Evolutionary conservation across 129 eudicot species (phyloP), one percentile per base, ranked within the genome.

Genomic region (Saposhnikovia divaricata): DNA sequence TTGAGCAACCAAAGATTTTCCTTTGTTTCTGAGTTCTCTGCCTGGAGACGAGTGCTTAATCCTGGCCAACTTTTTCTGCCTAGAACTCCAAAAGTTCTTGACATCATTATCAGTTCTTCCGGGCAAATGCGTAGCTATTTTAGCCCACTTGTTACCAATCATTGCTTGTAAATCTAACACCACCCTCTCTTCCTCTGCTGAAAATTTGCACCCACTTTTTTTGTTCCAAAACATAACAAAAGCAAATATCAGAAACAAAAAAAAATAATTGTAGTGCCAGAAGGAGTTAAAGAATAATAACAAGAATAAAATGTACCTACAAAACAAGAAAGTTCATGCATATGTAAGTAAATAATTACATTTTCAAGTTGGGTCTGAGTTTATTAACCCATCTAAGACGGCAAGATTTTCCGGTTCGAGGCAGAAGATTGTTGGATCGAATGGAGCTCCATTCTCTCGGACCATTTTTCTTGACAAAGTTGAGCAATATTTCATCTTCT

Each of bases 21-120:
- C 69, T 61, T 61, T 61, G 69, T 25, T 61, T n/a, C 10, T 25
- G 31, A 61, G 69, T 9, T 61, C 69, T 61, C 34, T 61, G 69
- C 69, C 31, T 61, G 69, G 31, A 9, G 34, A 61, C 0, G 4
- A 61, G 69, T 61, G 34, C 69, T 9, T 61, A 10, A 25, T 9
- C 28, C 69, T 61, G 13, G 69, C 69, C 69, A 61, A 61, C 34
- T 10, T 61, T 16, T 61, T 61, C 69, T n/a, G 15, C 69, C 69
- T 61, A 10, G 37, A 61, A 61, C 69, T 61, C 69, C 69, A 61
- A 10, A 61, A 61, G 28, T 61, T 61, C 69, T 61, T 61, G 34
- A 61, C 69, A 61, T 61, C 69, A 61, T 61, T 61, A 61, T 61
- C 69, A n/a, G 69, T 61, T 61, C 69, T 61, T 25, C 69, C 69